phyloP scores from a whole-genome alignment of 768 basidiomycete species.

The Nevesoporus exiguus region DNA sequence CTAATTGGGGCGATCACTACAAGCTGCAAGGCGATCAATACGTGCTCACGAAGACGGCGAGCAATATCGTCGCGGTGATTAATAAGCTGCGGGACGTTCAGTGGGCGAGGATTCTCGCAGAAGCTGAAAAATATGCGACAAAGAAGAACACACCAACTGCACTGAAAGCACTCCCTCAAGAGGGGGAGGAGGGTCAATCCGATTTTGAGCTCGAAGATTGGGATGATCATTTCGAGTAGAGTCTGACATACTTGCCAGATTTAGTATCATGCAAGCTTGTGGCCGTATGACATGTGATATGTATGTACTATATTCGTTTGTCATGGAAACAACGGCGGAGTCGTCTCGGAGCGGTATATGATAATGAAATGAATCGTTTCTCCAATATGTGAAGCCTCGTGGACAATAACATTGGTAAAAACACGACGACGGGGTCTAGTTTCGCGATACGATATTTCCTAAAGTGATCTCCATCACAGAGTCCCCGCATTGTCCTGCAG shows the following conservation, averaged over 20 bases:
- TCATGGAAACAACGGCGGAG: not conserved
- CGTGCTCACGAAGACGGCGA: not conserved
- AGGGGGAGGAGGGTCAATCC: not conserved
- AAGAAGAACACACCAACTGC: not conserved
- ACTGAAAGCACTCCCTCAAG: not conserved
- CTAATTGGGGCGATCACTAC: conserved; percentile 3
- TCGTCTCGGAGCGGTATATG: not conserved
- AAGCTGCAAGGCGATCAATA: not conserved
- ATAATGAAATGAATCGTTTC: not conserved
- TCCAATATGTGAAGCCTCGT: not conserved
- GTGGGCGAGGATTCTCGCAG: not conserved
- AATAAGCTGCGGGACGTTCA: not conserved
- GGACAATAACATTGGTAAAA: not conserved
- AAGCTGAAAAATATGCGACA: not conserved
- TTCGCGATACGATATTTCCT: not conserved
- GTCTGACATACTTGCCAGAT: not conserved
- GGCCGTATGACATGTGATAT: not conserved
- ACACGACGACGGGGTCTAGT: not conserved
- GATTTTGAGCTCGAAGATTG: conserved; percentile 4
- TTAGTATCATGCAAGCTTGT: not conserved
- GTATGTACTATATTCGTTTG: not conserved
- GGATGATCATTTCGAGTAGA: not conserved
- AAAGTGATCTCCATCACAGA: not conserved
- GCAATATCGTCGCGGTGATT: not conserved
- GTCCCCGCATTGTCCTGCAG: not conserved